Base-by-base conservation (phyloP, 2,329 filamentous ascomycete genomes). In the Tolypocladium ovalisporum region DNA sequence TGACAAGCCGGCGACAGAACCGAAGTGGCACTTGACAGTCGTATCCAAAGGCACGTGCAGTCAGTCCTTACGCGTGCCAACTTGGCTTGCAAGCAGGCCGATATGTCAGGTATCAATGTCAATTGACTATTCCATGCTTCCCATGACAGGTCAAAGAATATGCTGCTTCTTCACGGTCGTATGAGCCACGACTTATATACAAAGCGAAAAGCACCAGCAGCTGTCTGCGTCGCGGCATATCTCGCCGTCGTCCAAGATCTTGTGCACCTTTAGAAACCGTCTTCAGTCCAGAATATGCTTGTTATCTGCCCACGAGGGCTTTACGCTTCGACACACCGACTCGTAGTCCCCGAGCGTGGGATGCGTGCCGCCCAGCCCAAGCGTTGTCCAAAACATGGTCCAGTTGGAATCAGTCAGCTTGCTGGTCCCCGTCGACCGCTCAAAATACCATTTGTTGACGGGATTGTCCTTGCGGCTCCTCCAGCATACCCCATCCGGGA, bases 381-480 rank as follows among this genome's bases (percentile, higher is more conserved):
- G 79, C 1, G 88, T 94, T 1, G 94, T 99, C 92, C 94, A 99
- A 68, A 99, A 99, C 91, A 97, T 97, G 4, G 91, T 90, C 94
- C 94, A 99, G 64, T 92, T 87, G 52, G 83, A 89, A n/a, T 82
- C 84, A 0, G 81, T 79, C 40, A 99, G 74, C 73, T 95, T 94
- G 80, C 86, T 88, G 2, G 86, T 92, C 0, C 94, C 94, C 53
- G 82, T 76, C 2, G 89, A 90, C 53, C 94, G 81, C 73, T 99
- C 94, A 73, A 97, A 97, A 71, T 99, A 99, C 94, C 94, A 99
- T 70, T 97, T 97, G 69, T 99, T 99, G 5, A 99, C 94, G 0
- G 92, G 93, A 67, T 99, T 97, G 68, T 92, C 84, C 67, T 87
- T 88, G 55, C 94, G 79, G 68, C 89, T 95, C 57, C 92, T 80